Conservation (phyloP, 1,139 yeast genomes). For the Spathaspora sp. region DNA sequence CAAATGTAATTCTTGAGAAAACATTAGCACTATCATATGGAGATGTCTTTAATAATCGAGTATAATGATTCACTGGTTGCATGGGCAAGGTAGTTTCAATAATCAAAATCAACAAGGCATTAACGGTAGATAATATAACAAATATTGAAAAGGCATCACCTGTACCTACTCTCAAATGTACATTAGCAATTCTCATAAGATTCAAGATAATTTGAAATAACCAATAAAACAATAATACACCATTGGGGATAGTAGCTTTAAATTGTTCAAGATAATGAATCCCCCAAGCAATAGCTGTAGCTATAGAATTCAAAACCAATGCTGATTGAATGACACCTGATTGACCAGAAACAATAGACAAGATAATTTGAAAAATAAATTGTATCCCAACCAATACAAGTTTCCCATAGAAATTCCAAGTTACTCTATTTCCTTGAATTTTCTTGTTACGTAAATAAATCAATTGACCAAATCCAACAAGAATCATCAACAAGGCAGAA, state of each 20-base stretch:
- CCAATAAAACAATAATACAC: slow-evolving; percentile 78
- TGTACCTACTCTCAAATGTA: slow-evolving; percentile 44
- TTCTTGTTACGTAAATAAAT: slow-evolving; percentile 32
- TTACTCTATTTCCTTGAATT: slow-evolving; percentile 32
- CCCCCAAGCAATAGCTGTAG: slow-evolving; percentile 50
- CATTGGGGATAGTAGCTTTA: slow-evolving; percentile 63
- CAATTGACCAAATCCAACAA: slow-evolving; percentile 52
- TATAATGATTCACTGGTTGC: slow-evolving; percentile 38
- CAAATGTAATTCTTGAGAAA: slow-evolving; percentile 75
- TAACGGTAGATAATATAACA: slow-evolving; percentile 47
- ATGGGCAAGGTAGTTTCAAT: slow-evolving; percentile 54
- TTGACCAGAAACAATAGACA: slow-evolving; percentile 23
- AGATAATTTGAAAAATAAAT: slow-evolving; percentile 29
- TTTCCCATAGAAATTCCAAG: slow-evolving; percentile 45
- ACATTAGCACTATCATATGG: slow-evolving; percentile 84
- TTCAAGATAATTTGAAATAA: slow-evolving; percentile 50
- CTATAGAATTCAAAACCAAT: slow-evolving; percentile 35
- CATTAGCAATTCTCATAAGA: slow-evolving; percentile 40
- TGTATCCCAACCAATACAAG: slow-evolving; percentile 43
- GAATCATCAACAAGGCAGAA: slow-evolving; percentile 52
- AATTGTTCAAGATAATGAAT: slow-evolving; percentile 74
- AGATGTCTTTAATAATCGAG: slow-evolving; percentile 37
- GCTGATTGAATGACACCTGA: slow-evolving; percentile 46
- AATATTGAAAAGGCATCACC: slow-evolving; percentile 40
- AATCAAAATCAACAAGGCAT: slow-evolving; percentile 49